These are phyloP conservation scores for Starmerella lactis-condensi DNA, from an alignment of 805 yeast species.

Conservation along the genomic window DNA sequence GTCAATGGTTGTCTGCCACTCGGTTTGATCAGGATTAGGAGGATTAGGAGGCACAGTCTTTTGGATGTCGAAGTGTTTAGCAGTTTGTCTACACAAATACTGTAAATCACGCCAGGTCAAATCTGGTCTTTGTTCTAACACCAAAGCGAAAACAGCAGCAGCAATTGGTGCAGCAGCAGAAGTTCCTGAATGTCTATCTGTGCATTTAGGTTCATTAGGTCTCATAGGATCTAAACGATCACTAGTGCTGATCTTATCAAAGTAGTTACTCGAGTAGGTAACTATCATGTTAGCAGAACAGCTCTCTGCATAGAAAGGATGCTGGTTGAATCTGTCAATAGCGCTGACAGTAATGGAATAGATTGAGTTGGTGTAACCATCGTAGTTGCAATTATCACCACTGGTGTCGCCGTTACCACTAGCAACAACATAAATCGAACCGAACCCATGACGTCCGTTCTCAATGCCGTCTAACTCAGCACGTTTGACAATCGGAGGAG, in stretches of 20 bases:
- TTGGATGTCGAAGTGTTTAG: slow-evolving; percentile 43
- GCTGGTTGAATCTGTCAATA: slow-evolving; percentile 66
- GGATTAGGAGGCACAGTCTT: slow-evolving; percentile 1
- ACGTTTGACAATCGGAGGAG: slow-evolving; percentile 55
- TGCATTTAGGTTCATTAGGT: slow-evolving; percentile 29
- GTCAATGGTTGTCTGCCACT: slow-evolving; percentile 56
- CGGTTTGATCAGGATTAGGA: slow-evolving; percentile 6
- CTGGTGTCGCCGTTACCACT: slow-evolving; percentile 77
- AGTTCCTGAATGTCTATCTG: slow-evolving; percentile 77
- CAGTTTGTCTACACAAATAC: slow-evolving; percentile 54
- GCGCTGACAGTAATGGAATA: slow-evolving; percentile 92
- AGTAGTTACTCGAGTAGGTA: slow-evolving; percentile 80
- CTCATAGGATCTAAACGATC: slow-evolving; percentile 11
- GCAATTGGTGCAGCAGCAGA: slow-evolving; percentile 98
- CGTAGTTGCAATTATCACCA: slow-evolving; percentile 87
- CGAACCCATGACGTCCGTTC: slow-evolving; percentile 64
- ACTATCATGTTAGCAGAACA: slow-evolving; percentile 91
- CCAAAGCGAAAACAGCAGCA: slow-evolving; percentile 81
- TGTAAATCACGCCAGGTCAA: slow-evolving; percentile 94
- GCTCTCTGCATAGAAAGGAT: slow-evolving; percentile 78
- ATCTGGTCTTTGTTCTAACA: slow-evolving; percentile 64
- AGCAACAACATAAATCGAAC: slow-evolving; percentile 85
- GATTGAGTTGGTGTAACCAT: slow-evolving; percentile 91
- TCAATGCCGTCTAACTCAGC: slow-evolving; percentile 72
- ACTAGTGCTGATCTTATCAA: slow-evolving; percentile 76